Percentiles rank a stretch among this genome's conserved stretches.
Conservation (phyloP, 2,329 filamentous ascomycete species). For the Metarhizium anisopliae region DNA sequence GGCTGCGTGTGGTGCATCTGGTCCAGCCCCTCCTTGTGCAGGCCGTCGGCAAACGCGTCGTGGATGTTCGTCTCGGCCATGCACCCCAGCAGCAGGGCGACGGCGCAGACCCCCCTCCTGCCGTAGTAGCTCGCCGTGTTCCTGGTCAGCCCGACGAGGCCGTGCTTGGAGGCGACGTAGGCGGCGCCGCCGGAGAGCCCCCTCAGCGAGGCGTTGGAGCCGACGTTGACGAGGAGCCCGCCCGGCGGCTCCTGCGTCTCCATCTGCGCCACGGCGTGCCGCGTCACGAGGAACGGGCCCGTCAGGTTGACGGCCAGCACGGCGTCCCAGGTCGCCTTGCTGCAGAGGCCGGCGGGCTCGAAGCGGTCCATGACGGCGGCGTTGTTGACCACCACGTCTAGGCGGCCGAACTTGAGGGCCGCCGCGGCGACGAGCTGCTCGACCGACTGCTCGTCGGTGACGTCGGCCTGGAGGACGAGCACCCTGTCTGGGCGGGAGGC, state of each 20-base stretch:
- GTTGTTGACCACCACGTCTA: constrained; percentile 50
- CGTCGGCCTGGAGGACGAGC: not conserved
- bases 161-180: constrained; percentile 46
- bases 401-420: constrained; percentile 14
- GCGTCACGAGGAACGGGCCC: constrained; percentile 42
- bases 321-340: constrained; percentile 39
- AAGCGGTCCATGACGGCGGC: constrained; percentile 50
- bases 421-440: constrained; percentile 14
- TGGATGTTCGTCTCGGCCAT: constrained; percentile 48
- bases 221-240: constrained; percentile 44
- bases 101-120: constrained; percentile 41
- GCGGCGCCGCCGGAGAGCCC: constrained; percentile 34
- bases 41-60: constrained; percentile 28
- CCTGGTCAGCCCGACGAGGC: constrained; percentile 43
- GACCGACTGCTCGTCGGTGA: constrained; percentile 6
- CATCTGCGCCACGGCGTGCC: constrained; percentile 34
- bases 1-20: constrained; percentile 17
- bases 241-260: constrained; percentile 10
- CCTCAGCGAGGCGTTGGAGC: constrained; percentile 33
- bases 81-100: constrained; percentile 38
- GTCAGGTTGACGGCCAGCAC: constrained; percentile 49
- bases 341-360: constrained; percentile 38
- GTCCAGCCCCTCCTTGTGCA: constrained; percentile 24
- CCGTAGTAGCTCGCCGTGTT: constrained; percentile 50
- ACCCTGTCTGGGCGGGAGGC: not conserved